Percentiles rank a stretch among this genome's conserved stretches.
Conservation (phyloP, 2,329 filamentous ascomycete genomes). For the Magnaporthiopsis incrustans region DNA sequence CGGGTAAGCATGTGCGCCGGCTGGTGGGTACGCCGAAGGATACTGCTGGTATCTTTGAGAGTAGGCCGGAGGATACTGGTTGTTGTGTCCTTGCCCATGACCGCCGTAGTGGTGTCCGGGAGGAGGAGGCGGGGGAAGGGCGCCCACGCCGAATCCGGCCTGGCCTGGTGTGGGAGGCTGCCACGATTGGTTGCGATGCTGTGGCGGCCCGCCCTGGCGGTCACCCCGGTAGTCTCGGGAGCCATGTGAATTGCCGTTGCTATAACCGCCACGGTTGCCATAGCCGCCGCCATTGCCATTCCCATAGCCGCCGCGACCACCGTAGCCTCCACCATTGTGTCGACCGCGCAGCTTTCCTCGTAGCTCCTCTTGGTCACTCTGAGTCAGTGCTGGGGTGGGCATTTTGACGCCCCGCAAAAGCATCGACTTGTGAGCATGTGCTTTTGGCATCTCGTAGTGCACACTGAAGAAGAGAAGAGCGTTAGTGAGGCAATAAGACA, state of each 20-base stretch:
- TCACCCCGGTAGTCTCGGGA: conserved; percentile 14
- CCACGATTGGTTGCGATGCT: conserved; percentile 23
- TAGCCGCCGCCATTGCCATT: conserved; percentile 39
- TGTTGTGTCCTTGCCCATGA: conserved; percentile 10
- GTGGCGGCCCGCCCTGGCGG: conserved; percentile 10
- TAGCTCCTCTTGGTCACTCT: conserved; percentile 66
- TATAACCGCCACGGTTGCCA: conserved; percentile 20
- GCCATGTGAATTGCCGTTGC: conserved; percentile 41
- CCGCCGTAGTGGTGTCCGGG: conserved; percentile 19
- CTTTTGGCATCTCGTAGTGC: conserved; percentile 70
- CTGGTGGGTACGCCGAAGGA: background rate
- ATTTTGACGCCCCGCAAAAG: conserved; percentile 76
- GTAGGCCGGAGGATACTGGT: background rate
- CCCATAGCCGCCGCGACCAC: conserved; percentile 34
- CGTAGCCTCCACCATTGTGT: conserved; percentile 49
- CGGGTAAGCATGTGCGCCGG: conserved; percentile 3
- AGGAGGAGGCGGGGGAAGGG: conserved; percentile 37
- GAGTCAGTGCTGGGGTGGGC: conserved; percentile 62
- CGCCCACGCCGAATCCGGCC: conserved; percentile 32
- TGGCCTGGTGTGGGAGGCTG: conserved; percentile 37
- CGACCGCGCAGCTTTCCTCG: conserved; percentile 50
- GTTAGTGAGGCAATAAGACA: background rate
- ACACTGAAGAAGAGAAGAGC: conserved; percentile 50
- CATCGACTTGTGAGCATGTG: conserved; percentile 84
- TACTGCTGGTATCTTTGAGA: conserved; percentile 3